Percentiles rank a stretch among this genome's conserved stretches.
These are phyloP conservation scores for Elongisporangium senticosum DNA, from an alignment of 352 stramenopile species.

Conservation along the genomic window DNA sequence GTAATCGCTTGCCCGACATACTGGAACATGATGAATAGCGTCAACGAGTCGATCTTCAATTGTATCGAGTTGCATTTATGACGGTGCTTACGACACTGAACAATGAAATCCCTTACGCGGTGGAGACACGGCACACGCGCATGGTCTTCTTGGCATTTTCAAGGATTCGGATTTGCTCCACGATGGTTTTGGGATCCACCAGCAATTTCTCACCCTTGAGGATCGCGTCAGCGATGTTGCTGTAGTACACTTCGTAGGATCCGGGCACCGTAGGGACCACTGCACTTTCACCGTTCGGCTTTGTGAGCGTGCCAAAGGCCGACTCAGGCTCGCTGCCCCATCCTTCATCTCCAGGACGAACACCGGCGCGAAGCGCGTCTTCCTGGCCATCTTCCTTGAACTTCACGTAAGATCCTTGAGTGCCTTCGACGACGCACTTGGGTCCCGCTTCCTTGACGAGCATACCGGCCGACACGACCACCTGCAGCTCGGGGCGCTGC, in stretches of 20 bases:
- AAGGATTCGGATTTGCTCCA: slow-evolving; percentile 68
- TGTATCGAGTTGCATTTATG: background rate
- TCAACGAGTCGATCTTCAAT: background rate
- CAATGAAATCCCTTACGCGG: slow-evolving; percentile 14
- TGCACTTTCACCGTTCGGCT: slow-evolving; percentile 13
- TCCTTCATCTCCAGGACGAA: slow-evolving; percentile 34
- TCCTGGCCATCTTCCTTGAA: slow-evolving; percentile 66
- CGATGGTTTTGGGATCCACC: slow-evolving; percentile 43
- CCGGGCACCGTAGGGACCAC: slow-evolving; percentile 37
- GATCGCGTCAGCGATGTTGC: slow-evolving; percentile 64
- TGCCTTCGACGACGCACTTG: slow-evolving; percentile 64
- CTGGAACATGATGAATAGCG: background rate
- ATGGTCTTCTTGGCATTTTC: slow-evolving; percentile 61
- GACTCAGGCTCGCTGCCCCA: slow-evolving; percentile 51
- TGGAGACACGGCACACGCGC: slow-evolving; percentile 23
- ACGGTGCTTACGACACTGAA: background rate
- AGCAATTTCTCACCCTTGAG: slow-evolving; percentile 32
- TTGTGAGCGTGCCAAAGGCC: slow-evolving; percentile 37
- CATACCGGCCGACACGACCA: slow-evolving; percentile 66
- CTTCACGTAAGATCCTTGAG: slow-evolving; percentile 50
- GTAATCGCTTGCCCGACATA: background rate
- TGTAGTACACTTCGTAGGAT: slow-evolving; percentile 66
- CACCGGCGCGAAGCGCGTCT: slow-evolving; percentile 43
- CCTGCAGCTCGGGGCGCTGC: slow-evolving; percentile 30
- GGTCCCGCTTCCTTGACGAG: slow-evolving; percentile 49